These are phyloP conservation scores for Globisporangium orthogonon DNA, from an alignment of 352 stramenopile species.

Conservation along the genomic window DNA sequence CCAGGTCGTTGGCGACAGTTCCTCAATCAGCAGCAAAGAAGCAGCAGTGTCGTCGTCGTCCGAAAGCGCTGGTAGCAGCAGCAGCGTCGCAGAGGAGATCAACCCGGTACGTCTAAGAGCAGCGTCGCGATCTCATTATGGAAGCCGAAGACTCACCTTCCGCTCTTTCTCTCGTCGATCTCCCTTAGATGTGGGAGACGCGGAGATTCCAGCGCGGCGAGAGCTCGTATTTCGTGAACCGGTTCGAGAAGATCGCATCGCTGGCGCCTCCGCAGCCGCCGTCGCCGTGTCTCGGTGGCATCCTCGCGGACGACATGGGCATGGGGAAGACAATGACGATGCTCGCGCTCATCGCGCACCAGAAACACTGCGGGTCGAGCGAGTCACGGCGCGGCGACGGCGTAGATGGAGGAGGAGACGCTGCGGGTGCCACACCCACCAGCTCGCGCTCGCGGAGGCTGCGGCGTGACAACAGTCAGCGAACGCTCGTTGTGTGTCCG, in stretches of 20 bases:
- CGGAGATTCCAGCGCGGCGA: slow-evolving; percentile 32
- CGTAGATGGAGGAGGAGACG: slow-evolving; percentile 18
- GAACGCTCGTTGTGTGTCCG: slow-evolving; percentile 83
- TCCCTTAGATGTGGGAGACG: slow-evolving; percentile 62
- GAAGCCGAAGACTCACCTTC: neutral
- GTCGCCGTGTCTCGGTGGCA: slow-evolving; percentile 65
- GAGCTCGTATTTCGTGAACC: slow-evolving; percentile 72
- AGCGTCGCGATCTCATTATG: neutral
- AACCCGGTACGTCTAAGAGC: slow-evolving; percentile 32
- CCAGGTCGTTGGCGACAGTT: slow-evolving; percentile 16
- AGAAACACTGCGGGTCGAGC: slow-evolving; percentile 32
- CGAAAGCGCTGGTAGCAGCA: neutral
- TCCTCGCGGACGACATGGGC: slow-evolving; percentile 89
- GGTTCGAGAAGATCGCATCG: slow-evolving; percentile 74
- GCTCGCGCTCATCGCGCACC: slow-evolving; percentile 49
- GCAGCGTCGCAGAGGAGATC: slow-evolving; percentile 22
- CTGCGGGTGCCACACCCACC: slow-evolving; percentile 5
- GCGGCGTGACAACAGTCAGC: slow-evolving; percentile 10
- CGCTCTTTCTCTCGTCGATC: neutral
- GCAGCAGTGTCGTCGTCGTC: neutral
- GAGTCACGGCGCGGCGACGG: neutral
- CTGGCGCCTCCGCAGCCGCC: slow-evolving; percentile 46
- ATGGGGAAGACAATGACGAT: slow-evolving; percentile 89
- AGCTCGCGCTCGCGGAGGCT: slow-evolving; percentile 2
- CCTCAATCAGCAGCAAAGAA: neutral